Conservation (phyloP, 1,284 basidiomycete species). For the Ceratobasidium sp. region DNA sequence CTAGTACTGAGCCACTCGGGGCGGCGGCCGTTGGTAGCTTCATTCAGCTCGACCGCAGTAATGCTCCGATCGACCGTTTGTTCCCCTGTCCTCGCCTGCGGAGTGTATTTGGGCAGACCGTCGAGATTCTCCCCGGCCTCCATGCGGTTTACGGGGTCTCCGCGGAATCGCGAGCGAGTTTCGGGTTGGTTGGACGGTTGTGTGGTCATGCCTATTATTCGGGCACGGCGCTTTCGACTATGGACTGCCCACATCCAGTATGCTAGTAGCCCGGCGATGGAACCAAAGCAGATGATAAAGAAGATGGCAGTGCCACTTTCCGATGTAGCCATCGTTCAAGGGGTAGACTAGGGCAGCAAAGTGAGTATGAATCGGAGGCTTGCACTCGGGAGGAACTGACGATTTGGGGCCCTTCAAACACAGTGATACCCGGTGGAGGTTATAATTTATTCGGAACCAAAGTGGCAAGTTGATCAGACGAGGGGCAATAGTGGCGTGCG, state of each 20-base stretch:
- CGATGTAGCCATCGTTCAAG: neutral
- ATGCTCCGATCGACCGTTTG: conserved; percentile 19
- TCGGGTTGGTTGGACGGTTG: neutral
- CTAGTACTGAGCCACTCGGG: conserved; percentile 7
- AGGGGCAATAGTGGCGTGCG: neutral
- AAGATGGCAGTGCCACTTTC: conserved; percentile 22
- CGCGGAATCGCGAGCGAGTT: neutral
- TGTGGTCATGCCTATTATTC: neutral
- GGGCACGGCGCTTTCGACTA: conserved; percentile 9
- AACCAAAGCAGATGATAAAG: conserved; percentile 10
- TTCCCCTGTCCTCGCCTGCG: conserved; percentile 11
- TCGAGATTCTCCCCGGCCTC: conserved; percentile 28
- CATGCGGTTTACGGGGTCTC: conserved; percentile 17
- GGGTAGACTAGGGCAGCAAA: neutral
- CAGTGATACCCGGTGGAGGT: too few relatives aligned
- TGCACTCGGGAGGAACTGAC: too few relatives aligned
- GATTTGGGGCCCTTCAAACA: too few relatives aligned
- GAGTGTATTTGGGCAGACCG: conserved; percentile 29
- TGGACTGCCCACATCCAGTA: conserved; percentile 19
- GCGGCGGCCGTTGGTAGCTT: neutral
- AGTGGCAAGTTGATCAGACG: too few relatives aligned
- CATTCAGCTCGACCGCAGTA: neutral
- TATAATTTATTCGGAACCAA: too few relatives aligned
- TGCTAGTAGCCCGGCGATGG: neutral
- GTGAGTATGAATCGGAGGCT: neutral